Conservation (phyloP, 495 filamentous ascomycete genomes). For the Mycothermus thermophilus region DNA sequence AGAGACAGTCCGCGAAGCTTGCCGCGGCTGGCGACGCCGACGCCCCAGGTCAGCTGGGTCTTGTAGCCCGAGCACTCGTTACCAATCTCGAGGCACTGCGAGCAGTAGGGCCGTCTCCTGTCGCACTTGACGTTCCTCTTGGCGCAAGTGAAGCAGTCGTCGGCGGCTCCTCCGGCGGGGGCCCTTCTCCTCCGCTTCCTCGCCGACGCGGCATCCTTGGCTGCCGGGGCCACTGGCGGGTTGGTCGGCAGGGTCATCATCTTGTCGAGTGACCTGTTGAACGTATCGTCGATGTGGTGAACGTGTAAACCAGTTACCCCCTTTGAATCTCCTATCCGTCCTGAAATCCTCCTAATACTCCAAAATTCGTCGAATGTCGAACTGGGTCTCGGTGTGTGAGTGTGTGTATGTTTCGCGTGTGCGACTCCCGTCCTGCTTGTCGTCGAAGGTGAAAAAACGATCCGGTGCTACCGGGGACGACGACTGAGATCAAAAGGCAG, state of each 20-base stretch:
- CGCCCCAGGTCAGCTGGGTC: constrained; percentile 93
- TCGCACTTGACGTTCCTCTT: constrained; percentile 78
- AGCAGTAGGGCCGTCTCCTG: constrained; percentile 85
- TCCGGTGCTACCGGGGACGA: too few relatives aligned
- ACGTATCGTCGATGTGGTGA: too few relatives aligned
- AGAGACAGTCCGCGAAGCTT: constrained; percentile 83
- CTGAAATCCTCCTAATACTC: too few relatives aligned
- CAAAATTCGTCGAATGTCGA: too few relatives aligned
- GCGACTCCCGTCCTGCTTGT: too few relatives aligned
- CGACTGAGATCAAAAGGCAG: too few relatives aligned
- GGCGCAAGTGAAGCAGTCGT: constrained; percentile 91
- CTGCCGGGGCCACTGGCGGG: constrained; percentile 24
- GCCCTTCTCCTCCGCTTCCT: constrained; percentile 81
- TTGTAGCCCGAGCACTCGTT: constrained; percentile 96
- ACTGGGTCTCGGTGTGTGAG: too few relatives aligned
- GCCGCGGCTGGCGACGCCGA: constrained; percentile 90
- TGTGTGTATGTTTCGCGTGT: too few relatives aligned
- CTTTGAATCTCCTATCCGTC: too few relatives aligned
- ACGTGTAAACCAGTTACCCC: too few relatives aligned
- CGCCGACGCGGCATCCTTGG: constrained; percentile 31
- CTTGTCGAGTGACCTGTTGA: too few relatives aligned
- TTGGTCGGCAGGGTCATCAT: constrained; percentile 36
- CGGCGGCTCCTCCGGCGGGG: constrained; percentile 74
- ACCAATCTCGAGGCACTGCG: constrained; percentile 79
- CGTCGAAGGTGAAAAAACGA: too few relatives aligned